Evolutionary conservation across 1,139 yeast species (phyloP), one percentile per base, ranked within the genome.

Genomic region (Hansenula lynferdii): DNA sequence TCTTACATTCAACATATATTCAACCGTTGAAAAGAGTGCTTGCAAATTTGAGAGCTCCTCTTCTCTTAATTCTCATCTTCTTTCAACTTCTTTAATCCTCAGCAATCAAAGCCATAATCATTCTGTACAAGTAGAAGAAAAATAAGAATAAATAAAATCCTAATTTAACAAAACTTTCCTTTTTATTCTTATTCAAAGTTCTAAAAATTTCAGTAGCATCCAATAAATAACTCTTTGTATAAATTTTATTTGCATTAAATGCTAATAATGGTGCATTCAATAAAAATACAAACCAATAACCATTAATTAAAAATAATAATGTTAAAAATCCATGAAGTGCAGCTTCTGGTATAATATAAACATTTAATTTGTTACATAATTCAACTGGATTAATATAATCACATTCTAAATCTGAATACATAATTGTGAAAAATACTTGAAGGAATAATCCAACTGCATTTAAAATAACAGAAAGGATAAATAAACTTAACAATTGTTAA

Each of bases 161-260:
- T 56, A 92, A 76, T 65, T 92, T 92, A 62, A 85, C 65, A 60
- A 90, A 90, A 41, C 90, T 76, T 67, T 89, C 97, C 64, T 82
- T 85, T 77, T 94, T 92, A 69, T 92, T 96, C 58, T 83, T 85
- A 51, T 87, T 78, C 58, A 94, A 74, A 36, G 97, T 90, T 70
- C 97, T 81, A 69, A 92, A 92, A 57, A 92, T 94, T 67, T 92
- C 98, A 35, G 99, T 92, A 43, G 98, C 98, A 65, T 92, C 99
- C 62, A 94, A 77, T 48, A 87, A 69, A 62, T 92, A 92, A 62
- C 83, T 84, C 64, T 85, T 85, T 53, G 77, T 80, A 60, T 78
- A 57, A 44, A 71, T 64, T 63, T 85, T 85, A 67, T 82, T 82
- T 45, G 70, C 79, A 60, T 89, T 89, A 69, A 71, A 89, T 31